phyloP scores from a whole-genome alignment of 306 rosid species.

The Cicer yamashitae region DNA sequence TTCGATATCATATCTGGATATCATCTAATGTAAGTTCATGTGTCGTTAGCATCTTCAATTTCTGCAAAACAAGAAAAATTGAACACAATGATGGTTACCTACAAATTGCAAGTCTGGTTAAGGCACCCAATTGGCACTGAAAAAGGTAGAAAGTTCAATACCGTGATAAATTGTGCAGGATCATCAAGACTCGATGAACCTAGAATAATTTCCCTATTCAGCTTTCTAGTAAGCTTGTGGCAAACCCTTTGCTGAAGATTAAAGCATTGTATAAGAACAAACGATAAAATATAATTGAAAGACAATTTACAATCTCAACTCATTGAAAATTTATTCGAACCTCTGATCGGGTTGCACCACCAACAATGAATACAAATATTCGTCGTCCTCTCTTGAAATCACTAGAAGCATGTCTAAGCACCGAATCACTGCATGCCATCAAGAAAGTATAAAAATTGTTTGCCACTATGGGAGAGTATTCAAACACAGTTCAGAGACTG shows the following conservation, averaged over 20 bases:
- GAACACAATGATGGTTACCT: constrained; percentile 16
- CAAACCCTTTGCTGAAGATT: constrained; percentile 88
- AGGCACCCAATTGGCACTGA: constrained; percentile 13
- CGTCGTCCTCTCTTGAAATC: constrained; percentile 91
- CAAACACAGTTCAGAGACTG: neutral
- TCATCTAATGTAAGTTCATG: constrained; percentile 83
- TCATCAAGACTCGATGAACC: constrained; percentile 94
- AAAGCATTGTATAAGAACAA: constrained; percentile 33
- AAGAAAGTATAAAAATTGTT: constrained; percentile 32
- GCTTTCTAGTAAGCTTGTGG: constrained; percentile 83
- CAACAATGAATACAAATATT: constrained; percentile 86
- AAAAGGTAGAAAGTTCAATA: constrained; percentile 45
- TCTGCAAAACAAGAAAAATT: constrained; percentile 57
- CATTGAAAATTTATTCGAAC: constrained; percentile 47
- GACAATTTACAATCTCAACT: constrained; percentile 9
- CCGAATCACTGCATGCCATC: constrained; percentile 69
- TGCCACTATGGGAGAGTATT: constrained; percentile 1
- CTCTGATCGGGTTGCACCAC: constrained; percentile 99
- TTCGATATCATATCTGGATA: constrained; percentile 70
- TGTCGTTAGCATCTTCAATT: constrained; percentile 72
- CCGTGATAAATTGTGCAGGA: constrained; percentile 88
- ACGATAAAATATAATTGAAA: neutral
- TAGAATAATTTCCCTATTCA: constrained; percentile 86
- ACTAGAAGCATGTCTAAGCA: constrained; percentile 82
- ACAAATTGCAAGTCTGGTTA: constrained; percentile 32